A percentile compares a stretch with the other conserved stretches of the same genome.
Conservation (phyloP, 2,329 filamentous ascomycete species). For the Neurospora crassa region DNA sequence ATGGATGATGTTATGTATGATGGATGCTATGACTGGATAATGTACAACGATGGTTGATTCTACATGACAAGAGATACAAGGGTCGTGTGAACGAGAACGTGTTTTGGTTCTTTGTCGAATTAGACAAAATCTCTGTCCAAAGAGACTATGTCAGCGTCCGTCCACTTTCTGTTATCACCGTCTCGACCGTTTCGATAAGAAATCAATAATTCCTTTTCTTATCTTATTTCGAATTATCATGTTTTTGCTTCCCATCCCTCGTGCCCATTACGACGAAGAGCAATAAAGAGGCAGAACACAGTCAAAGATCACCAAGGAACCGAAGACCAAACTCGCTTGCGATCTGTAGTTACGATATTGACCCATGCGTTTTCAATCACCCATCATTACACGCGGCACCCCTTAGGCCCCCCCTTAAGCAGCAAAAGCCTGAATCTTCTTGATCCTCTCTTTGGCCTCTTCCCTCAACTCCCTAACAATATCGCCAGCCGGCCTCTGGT, state of each 20-base stretch:
- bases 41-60: background rate
- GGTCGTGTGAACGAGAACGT: background rate
- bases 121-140: background rate
- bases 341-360: background rate
- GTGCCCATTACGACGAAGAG: background rate
- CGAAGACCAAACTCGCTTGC: background rate
- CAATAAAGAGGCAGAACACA: background rate
- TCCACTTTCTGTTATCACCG: background rate
- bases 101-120: background rate
- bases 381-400: background rate
- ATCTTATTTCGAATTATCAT: background rate
- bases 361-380: background rate
- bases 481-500: conserved; percentile 29
- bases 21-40: background rate
- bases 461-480: conserved; percentile 33
- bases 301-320: background rate
- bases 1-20: background rate
- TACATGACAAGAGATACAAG: background rate
- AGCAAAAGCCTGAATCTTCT: conserved; percentile 15
- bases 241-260: background rate
- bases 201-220: background rate
- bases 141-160: background rate
- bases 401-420: background rate
- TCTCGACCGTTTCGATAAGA: background rate
- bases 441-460: conserved; percentile 26